phyloP scores from a whole-genome alignment of 805 yeast species.

The Yamadazyma laniorum region DNA sequence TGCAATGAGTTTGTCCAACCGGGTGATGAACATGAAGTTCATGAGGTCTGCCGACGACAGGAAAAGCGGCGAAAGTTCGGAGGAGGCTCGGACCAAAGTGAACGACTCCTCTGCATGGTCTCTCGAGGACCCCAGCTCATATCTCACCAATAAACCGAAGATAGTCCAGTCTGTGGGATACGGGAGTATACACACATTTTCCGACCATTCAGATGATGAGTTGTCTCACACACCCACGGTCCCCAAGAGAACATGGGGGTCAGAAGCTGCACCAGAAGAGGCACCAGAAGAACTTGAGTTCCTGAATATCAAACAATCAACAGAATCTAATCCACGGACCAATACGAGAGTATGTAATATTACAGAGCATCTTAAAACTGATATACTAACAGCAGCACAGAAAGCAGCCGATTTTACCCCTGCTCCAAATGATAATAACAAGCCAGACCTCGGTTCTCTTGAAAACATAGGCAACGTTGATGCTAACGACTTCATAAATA shows the following conservation, averaged over 20 bases:
- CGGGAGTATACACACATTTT: slow-evolving; percentile 35
- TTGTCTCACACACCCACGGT: slow-evolving; percentile 6
- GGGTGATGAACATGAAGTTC: slow-evolving; percentile 82
- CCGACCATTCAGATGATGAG: slow-evolving; percentile 18
- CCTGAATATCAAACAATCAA: background rate
- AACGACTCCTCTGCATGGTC: slow-evolving; percentile 56
- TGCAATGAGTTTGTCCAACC: slow-evolving; percentile 48
- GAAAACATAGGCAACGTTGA: slow-evolving; percentile 4
- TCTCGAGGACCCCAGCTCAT: slow-evolving; percentile 30
- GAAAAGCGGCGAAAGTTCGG: slow-evolving; percentile 18
- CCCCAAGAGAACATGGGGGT: slow-evolving; percentile 12
- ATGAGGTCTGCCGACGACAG: slow-evolving; percentile 42
- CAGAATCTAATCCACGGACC: background rate
- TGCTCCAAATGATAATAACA: slow-evolving; percentile 2
- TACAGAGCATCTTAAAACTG: too few species aligned
- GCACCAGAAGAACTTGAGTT: background rate
- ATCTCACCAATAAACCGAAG: slow-evolving; percentile 23
- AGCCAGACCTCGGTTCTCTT: background rate
- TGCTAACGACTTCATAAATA: slow-evolving; percentile 6
- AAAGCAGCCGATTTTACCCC: background rate
- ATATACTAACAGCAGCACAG: too few species aligned
- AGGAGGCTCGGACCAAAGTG: slow-evolving; percentile 34
- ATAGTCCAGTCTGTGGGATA: slow-evolving; percentile 38
- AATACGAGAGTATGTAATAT: background rate
- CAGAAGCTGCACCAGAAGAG: background rate